Base-by-base conservation (phyloP, 768 basidiomycete species). In the Cantharellus anzutake region DNA sequence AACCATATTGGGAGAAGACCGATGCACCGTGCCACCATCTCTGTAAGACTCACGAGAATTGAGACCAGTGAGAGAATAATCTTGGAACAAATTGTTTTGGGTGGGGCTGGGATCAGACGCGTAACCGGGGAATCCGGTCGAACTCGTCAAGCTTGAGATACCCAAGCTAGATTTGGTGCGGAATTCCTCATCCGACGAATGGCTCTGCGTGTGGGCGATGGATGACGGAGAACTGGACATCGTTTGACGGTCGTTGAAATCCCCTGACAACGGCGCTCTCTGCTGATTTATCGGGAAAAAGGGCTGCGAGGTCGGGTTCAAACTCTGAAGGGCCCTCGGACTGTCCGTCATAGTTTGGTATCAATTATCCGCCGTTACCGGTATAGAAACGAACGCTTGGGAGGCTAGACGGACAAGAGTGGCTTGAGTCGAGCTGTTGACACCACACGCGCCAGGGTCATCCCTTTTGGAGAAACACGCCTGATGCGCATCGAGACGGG, bases 261-360 rank as follows among this genome's bases (percentile, higher is more conserved):
- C 52, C 11, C 11, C 7, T 11, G 11, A 11, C 7, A 37, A 55
- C 52, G 52, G 35, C 52, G 35, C 7, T 37, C 52, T 55, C 52
- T 55, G 52, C 35, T 11, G 52, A 29, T 11, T 48, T 29, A 29
- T 29, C 35, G 61, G 61, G 44, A 62, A 62, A 42, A 62, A 62
- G 11, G 61, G 61, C 61, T 62, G 61, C 16, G 61, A 62, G 1
- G 61, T 42, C 20, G 61, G 61, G 52, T 62, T 62, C 44, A 48
- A 48, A 29, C 44, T 48, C 44, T 48, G 44, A 29, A 29, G 20
- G 44, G 11, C 44, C 44, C 44, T 48, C 11, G 44, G 44, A 29
- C 44, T 48, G 44, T 48, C 44, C 44, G 44, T 29, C 44, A 48
- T 48, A 48, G 29, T 48, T 48, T 48, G 11, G 20, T 29, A 29